Base-by-base conservation (phyloP, 1,284 basidiomycete genomes). In the Austropuccinia psidii region DNA sequence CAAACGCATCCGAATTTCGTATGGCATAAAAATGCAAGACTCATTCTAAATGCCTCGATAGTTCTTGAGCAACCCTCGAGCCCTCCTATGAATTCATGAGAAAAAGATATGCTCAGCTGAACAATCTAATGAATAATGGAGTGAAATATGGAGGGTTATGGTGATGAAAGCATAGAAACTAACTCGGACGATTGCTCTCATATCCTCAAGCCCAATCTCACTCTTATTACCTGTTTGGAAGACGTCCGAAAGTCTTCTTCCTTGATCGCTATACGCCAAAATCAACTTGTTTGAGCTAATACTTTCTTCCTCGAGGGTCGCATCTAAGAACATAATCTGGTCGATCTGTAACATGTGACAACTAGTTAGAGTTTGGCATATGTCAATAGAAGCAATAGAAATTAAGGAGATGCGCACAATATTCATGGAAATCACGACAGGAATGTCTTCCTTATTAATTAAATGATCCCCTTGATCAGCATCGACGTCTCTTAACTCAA, bases 221-320 rank as follows among this genome's bases (percentile, higher is more conserved):
- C 69, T 73, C 69, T 64, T 73, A 6, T 49, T 58, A 8, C 69
- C 60, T 17, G 57, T 64, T 73, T 73, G 69, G 29, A 73, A 62
- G 21, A 73, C 69, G 43, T 73, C 62, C 5, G 69, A 49, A 35
- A 73, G 52, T 64, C 62, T 62, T 29, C 50, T 73, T 1, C 69
- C 69, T n/a, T n/a, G 45, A 41, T 60, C 57, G 57, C 37, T 61
- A 55, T 64, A 73, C 21, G 69, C 49, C 24, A 73, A 39, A 39
- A 73, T 73, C 33, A 73, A 43, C 27, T 52, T 60, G 50, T 55
- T 73, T n/a, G 58, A 60, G 39, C 57, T 73, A 24, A 73, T 60
- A 39, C 27, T 73, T 62, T 73, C 69, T 45, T 73, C 69, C 37
- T 73, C 69, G 19, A 73, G 37, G 11, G 69, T 73, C 17, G 69